A percentile compares a stretch with the other conserved stretches of the same genome.
phyloP scores from a whole-genome alignment of 163 green algal genomes.

The Coccomyxa subellipsoidea region DNA sequence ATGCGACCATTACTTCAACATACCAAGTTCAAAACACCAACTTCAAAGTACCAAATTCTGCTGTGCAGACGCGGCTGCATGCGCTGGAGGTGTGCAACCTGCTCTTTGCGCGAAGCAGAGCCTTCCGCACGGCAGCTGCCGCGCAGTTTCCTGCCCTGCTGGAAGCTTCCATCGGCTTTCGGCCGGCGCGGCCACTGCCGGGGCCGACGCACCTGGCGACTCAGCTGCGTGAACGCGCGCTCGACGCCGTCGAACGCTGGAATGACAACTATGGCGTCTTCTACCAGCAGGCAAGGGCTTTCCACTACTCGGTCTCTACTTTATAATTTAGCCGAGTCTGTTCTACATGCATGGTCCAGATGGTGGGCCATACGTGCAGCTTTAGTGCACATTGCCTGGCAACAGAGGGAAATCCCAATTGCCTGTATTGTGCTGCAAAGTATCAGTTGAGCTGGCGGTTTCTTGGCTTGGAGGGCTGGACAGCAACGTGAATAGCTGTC shows the following conservation, averaged over 20 bases:
- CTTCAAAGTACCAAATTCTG: background rate
- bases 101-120: conserved; percentile 46
- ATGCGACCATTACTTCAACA: too few relatives aligned
- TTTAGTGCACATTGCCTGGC: background rate
- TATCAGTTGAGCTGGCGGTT: too few relatives aligned
- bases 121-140: conserved; percentile 22
- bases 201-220: conserved; percentile 21
- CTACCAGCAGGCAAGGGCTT: conserved; percentile 36
- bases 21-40: background rate
- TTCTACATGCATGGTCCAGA: too few relatives aligned
- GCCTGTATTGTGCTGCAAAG: too few relatives aligned
- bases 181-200: conserved; percentile 28
- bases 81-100: conserved; percentile 40
- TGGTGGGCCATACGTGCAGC: background rate
- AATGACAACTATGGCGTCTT: conserved; percentile 28
- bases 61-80: conserved; percentile 43
- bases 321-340: too few relatives aligned
- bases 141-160: conserved; percentile 37
- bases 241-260: conserved; percentile 46
- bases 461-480: background rate
- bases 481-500: background rate
- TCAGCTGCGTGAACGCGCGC: conserved; percentile 26
- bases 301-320: too few relatives aligned
- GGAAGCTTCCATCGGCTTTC: conserved; percentile 35
- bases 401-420: too few relatives aligned